Evolutionary conservation across 768 basidiomycete genomes (phyloP), one percentile per base, ranked within the genome.

Genomic region (Leccinellum albellum): DNA sequence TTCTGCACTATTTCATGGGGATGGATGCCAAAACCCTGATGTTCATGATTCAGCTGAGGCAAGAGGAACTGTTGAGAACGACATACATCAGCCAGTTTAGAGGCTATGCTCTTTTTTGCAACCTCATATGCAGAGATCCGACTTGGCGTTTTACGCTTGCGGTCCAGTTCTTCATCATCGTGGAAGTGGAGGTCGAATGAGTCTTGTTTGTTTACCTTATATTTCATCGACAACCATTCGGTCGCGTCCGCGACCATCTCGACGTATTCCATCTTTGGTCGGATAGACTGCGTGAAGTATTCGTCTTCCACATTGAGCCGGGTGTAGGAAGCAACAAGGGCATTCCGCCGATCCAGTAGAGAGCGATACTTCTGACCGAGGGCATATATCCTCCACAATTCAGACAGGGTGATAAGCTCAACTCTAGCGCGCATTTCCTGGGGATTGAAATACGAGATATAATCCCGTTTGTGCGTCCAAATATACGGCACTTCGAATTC

Each of bases 401-500:
- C 95, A 45, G 82, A 76, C 57, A 88, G 78, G 61, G 73, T 81
- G 56, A 99, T 81, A 29, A 98, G 84, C 59, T 89, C 88, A 21
- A 82, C 67, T 35, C 82, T 83, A n/a, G 79, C 68, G 32, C 82
- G 77, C 51, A 84, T 79, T 56, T 88, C 85, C 31, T 75, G 70
- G 48, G 83, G 78, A 65, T 93, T 89, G 71, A 90, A 91, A 70
- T 89, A 83, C 47, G 86, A 85, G 65, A 98, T 88, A 66, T 91
- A 88, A 70, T 99, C 97, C 35, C 91, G 83, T 65, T 91, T 91
- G 77, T 98, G 93, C 17, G 86, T 84, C 89, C 90, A 97, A 60
- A 98, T 86, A 73, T 94, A 95, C 0, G 97, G 94, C 7, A 98
- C 95, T 70, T 99, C 97, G 61, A 90, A 88, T 64, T 91, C 85